Base-by-base conservation (phyloP, 768 basidiomycete species). In the Lactarius hatsudake region DNA sequence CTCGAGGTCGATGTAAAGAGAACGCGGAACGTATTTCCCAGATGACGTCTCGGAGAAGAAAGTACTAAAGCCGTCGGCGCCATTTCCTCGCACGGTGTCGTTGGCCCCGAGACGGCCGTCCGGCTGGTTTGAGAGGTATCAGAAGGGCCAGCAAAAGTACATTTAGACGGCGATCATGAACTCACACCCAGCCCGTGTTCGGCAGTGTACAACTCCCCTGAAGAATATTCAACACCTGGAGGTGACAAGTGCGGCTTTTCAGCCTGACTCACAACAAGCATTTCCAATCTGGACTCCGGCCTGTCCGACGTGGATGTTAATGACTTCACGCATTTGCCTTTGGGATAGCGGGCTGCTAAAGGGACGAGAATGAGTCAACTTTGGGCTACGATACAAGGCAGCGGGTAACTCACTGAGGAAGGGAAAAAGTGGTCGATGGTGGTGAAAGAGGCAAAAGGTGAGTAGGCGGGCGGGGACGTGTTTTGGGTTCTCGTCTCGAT, bases 41-140 rank as follows among this genome's bases (percentile, higher is more conserved):
- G 93, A 89, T 38, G 88, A 86, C 8, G 96, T 98, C 85, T 99
- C 97, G 43, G 94, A 96, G 83, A 99, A 99, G 85, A 99, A 99
- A 70, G 97, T 99, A 78, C 90, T 93, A 86, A 99, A 98, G 74
- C 97, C 97, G 80, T 86, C 89, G 73, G 96, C 93, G 73, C 86
- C 86, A 67, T 83, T 67, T 28, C 66, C 66, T 54, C 66, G 80
- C 63, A 90, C 89, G 58, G 89, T 86, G 17, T 92, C 90, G 64
- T 84, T 86, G 72, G 91, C 90, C 67, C 86, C 79, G 71, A 97
- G 83, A 74, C 96, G 94, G 76, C 96, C 96, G 77, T 98, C 96
- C 69, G 96, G 93, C 96, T 98, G 73, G 71, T 23, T 17, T 23
- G 23, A n/a, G 18, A 18, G 17, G 77, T 69, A 72, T 69, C 64